Base-by-base conservation (phyloP, 371 early-diverging fungal species). In the Circinella minor region DNA sequence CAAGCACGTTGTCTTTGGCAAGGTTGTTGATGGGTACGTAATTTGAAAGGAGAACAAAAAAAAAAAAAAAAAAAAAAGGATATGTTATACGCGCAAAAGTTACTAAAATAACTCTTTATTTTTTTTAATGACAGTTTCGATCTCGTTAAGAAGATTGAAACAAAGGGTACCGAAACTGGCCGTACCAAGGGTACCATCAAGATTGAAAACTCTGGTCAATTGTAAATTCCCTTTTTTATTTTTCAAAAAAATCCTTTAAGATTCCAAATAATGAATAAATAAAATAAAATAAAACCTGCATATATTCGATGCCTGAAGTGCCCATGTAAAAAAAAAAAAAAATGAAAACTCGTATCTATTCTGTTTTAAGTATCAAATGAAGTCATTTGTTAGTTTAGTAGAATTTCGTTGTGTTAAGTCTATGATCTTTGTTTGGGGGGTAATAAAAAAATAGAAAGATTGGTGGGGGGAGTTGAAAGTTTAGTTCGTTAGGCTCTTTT, bases 1-100 rank as follows among this genome's bases (percentile, higher is more conserved):
- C 74, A 97, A 96, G 89, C 99, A 99, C 90, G 97, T 97, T 70
- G 99, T 99, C 49, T 99, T 99, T 82, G 99, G 99, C 65, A 55
- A 80, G 51, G 99, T 99, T 36, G 77, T 84, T 64, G 89, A 93
- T 74, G 96, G 84, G 93, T 65, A 86, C 87, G 80, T 67, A 51
- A 51, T 51, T 51, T 15, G 43, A 38, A n/a, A 6, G 55, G n/a
- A n/a, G n/a, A n/a, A n/a, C n/a, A n/a, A n/a, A n/a, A 54, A 34
- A 36, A 36, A 20, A 13, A 4, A 39, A 54, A 17, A 13, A 34
- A 39, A 39, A 39, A 9, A 39, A 9, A 39, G 39, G 39, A 39
- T 4, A 9, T 49, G 49, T n/a, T 49, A 14, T n/a, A 49, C 51
- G 15, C 51, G 15, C 51, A 51, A 51, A 17, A 17, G 4, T 57